A percentile compares a stretch with the other conserved stretches of the same genome.
These are phyloP conservation scores for Pythium oligandrum DNA, from an alignment of 352 stramenopile genomes.

Conservation along the genomic window DNA sequence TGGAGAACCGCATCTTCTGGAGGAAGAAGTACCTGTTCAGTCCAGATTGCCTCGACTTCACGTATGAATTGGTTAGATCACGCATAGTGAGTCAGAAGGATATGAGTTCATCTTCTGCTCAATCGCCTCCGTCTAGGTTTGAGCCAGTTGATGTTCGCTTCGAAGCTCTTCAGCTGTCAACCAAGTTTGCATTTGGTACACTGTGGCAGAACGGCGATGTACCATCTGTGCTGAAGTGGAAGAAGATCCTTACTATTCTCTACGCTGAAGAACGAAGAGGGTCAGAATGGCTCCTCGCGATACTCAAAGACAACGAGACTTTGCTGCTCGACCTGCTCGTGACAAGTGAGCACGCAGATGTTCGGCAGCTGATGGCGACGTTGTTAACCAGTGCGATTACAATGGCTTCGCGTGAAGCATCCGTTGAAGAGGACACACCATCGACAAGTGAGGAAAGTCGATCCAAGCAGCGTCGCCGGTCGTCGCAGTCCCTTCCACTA, in stretches of 20 bases:
- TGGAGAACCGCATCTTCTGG: slow-evolving; percentile 85
- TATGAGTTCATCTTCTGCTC: too few species aligned
- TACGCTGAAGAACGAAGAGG: slow-evolving; percentile 67
- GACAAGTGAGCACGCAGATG: slow-evolving; percentile 55
- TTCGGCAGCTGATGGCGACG: slow-evolving; percentile 66
- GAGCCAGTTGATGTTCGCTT: slow-evolving; percentile 63
- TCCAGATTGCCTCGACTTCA: slow-evolving; percentile 69
- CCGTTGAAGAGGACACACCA: slow-evolving; percentile 6
- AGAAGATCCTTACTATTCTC: slow-evolving; percentile 53
- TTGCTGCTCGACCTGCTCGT: slow-evolving; percentile 74
- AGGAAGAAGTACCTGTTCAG: slow-evolving; percentile 83
- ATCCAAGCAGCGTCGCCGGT: slow-evolving; percentile 4
- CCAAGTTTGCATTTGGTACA: slow-evolving; percentile 85
- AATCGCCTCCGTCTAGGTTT: slow-evolving; percentile 17
- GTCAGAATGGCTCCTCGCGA: slow-evolving; percentile 69
- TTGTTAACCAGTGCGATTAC: slow-evolving; percentile 66
- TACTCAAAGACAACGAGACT: slow-evolving; percentile 51
- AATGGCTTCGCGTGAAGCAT: slow-evolving; percentile 23
- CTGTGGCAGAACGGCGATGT: slow-evolving; percentile 80
- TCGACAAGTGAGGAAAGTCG: slow-evolving; percentile 2
- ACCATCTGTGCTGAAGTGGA: slow-evolving; percentile 71
- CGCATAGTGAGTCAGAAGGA: slow-evolving; percentile 32
- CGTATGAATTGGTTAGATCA: slow-evolving; percentile 62
- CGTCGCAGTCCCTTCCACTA: slow-evolving; percentile 35
- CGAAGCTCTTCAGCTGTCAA: slow-evolving; percentile 71